Base-by-base conservation (phyloP, 139 green algal species). In the Chlorella sp. region DNA sequence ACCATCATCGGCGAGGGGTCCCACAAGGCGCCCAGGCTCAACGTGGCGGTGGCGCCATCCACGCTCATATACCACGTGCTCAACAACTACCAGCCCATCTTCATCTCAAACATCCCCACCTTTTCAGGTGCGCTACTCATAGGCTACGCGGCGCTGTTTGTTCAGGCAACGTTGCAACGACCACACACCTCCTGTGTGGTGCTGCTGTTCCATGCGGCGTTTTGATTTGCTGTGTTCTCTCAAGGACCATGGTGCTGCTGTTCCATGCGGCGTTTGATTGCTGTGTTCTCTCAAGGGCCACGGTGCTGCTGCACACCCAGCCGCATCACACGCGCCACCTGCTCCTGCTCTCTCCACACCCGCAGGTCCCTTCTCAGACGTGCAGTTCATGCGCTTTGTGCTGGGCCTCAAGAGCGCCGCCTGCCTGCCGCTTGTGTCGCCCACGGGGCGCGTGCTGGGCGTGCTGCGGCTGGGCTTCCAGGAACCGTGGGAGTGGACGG, bases 1-100 rank as follows among this genome's bases (percentile, higher is more conserved):
- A 83, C 73, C 23, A 77, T 83, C 36, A 35, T 83, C 68, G 78
- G 27, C 30, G 78, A 83, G 30, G 78, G 78, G 27, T n/a, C 26
- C n/a, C 68, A 64, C 6, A 75, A 78, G 35, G 74, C 78, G 32
- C 78, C 78, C 34, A 70, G 70, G 49, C 68, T 84, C 65, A 84
- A 84, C 36, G 74, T 84, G 30, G 60, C 74, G 0, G 74, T 84
- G 0, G 74, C 71, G 30, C 78, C 78, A 27, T 69, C 69, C 35
- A 80, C 78, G 3, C 74, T 84, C 35, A 78, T 84, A 29, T 77
- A 73, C 60, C 74, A 84, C 32, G 78, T 84, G 59, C 74, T 84
- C 42, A 72, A 78, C 65, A 80, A 73, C 49, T 80, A 74, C 65
- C 59, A 78, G 35, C 78, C 78, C 1, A 66, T 80, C 34, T 84